These are phyloP conservation scores for Penicillium digitatum DNA, from an alignment of 2,329 filamentous ascomycete genomes.

Conservation along the genomic window DNA sequence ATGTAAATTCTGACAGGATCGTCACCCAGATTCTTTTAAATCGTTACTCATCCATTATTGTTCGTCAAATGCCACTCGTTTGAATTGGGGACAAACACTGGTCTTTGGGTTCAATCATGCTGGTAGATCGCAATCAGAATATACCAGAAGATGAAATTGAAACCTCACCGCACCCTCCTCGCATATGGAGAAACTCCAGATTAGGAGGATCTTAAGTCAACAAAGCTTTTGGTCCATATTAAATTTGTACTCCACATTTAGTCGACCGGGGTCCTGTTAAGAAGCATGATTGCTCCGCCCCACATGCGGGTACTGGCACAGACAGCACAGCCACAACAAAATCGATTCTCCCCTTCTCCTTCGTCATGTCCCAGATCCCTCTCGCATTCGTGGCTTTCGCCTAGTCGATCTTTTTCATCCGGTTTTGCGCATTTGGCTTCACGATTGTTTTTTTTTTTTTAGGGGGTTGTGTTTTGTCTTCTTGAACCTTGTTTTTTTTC, in stretches of 20 bases:
- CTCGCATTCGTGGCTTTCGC: neutral
- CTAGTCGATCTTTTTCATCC: neutral
- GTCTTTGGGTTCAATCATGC: neutral
- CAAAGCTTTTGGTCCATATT: neutral
- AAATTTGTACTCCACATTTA: neutral
- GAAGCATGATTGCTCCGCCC: neutral
- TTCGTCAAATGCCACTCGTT: neutral
- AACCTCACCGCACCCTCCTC: neutral
- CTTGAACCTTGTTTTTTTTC: neutral
- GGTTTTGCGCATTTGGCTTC: neutral
- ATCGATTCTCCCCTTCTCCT: neutral
- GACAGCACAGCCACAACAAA: slow-evolving; percentile 3
- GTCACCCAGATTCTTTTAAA: neutral
- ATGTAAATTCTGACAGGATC: neutral
- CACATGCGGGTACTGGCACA: neutral
- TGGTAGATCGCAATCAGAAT: neutral
- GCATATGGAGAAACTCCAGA: neutral
- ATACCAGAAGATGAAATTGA: neutral
- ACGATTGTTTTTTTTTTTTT: neutral
- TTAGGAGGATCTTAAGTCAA: neutral
- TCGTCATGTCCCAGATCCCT: neutral
- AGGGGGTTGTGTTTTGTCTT: no score
- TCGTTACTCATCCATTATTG: neutral
- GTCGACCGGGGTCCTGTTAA: neutral
- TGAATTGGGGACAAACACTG: neutral